Evolutionary conservation across 2,329 filamentous ascomycete genomes (phyloP).

Genomic region (Geosmithia flava): DNA sequence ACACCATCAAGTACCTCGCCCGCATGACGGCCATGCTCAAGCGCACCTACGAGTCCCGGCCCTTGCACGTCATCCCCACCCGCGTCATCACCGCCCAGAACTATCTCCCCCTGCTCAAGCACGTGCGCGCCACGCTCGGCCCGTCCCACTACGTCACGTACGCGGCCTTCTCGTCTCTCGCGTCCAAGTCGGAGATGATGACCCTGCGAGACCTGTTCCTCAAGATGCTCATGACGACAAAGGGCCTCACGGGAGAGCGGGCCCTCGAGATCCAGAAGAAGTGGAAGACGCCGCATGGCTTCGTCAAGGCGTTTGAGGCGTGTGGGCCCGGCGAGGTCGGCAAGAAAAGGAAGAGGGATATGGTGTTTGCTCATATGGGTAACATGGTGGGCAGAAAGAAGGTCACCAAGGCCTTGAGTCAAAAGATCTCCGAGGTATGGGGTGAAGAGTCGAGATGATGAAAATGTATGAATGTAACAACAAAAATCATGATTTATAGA

Average conservation of each 20-base stretch:
- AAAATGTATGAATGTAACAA: slow-evolving; percentile 4
- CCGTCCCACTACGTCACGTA: slow-evolving; percentile 54
- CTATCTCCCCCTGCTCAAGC: slow-evolving; percentile 50
- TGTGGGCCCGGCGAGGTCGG: slow-evolving; percentile 36
- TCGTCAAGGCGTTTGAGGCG: slow-evolving; percentile 56
- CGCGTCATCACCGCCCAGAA: slow-evolving; percentile 49
- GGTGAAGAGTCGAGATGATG: slow-evolving; percentile 18
- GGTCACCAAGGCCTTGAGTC: slow-evolving; percentile 51
- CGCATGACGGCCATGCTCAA: slow-evolving; percentile 59
- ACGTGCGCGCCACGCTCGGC: slow-evolving; percentile 38
- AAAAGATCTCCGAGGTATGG: slow-evolving; percentile 64
- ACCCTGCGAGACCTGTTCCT: slow-evolving; percentile 64
- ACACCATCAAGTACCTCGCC: slow-evolving; percentile 64
- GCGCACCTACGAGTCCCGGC: slow-evolving; percentile 45
- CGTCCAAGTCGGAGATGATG: slow-evolving; percentile 63
- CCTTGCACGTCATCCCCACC: slow-evolving; percentile 54
- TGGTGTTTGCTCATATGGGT: slow-evolving; percentile 46
- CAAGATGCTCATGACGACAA: slow-evolving; percentile 78
- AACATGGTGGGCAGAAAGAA: slow-evolving; percentile 56
- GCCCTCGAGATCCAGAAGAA: slow-evolving; percentile 66
- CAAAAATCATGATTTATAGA: neutral
- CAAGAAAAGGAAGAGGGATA: slow-evolving; percentile 42
- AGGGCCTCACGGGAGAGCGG: slow-evolving; percentile 64
- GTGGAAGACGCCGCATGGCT: slow-evolving; percentile 63
- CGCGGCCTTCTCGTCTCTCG: slow-evolving; percentile 56